Base-by-base conservation (phyloP, 2,329 filamentous ascomycete genomes). In the Emmonsiellopsis sp. region DNA sequence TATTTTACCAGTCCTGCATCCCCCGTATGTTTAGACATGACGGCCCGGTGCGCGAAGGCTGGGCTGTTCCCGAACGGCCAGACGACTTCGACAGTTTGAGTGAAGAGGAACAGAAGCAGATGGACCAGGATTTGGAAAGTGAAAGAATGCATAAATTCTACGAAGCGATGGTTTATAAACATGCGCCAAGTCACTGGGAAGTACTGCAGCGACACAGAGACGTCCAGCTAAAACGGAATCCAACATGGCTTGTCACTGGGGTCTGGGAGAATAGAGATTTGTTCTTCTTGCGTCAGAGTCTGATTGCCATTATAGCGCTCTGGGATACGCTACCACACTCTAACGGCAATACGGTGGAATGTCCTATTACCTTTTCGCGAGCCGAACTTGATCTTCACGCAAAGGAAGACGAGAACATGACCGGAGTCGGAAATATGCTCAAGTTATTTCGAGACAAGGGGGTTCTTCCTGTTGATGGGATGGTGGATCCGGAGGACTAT, bases 141-240 rank as follows among this genome's bases (percentile, higher is more conserved):
- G 62, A 69, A 52, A 67, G 50, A 0, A 53, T 67, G 0, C 66
- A 69, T 41, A 69, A 69, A 60, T 69, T 64, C 57, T 68, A 69
- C 53, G 62, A 68, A 50, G 61, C 63, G 13, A 62, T 63, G 53
- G 63, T 68, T 0, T 61, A 45, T 44, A 67, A 64, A 37, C 60
- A 61, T 8, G 60, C 62, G 4, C 63, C 65, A 50, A 50, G 16
- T 7, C 65, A 67, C 54, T 69, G 62, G 65, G 57, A 55, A 7
- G 58, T 63, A 20, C 59, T 69, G 15, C 35, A 61, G 43, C 55
- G 62, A 45, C 35, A 30, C 2, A 45, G 30, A 42, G 50, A 51
- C 26, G 50, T 65, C 20, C 53, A 58, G 3, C 56, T 60, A 9
- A 38, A 63, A 8, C 61, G 61, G 7, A 68, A 67, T 46, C 68